A percentile compares a stretch with the other conserved stretches of the same genome.
Evolutionary conservation across 192 early-diverging fungal species (phyloP).

Genomic region (Powellomyces hirtus): DNA sequence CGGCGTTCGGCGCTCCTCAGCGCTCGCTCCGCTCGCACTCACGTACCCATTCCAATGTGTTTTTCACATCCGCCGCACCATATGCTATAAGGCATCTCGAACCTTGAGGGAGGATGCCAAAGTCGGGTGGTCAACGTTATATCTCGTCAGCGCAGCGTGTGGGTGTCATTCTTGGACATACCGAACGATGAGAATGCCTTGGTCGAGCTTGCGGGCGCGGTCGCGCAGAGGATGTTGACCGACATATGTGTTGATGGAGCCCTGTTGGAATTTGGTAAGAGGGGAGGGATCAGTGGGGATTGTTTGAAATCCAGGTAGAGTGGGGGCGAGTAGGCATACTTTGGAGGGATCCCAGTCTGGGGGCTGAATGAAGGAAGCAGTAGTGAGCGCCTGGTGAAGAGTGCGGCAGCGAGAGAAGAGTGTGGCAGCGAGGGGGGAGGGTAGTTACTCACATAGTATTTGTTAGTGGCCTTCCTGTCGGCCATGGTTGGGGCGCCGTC

Average conservation of each 20-base stretch:
- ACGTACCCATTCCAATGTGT: slow-evolving; percentile 77
- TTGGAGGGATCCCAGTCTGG: slow-evolving; percentile 92
- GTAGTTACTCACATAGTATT: slow-evolving; percentile 35
- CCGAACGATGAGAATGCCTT: slow-evolving; percentile 86
- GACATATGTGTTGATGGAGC: slow-evolving; percentile 80
- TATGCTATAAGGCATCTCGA: slow-evolving; percentile 88
- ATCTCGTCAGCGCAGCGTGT: neutral
- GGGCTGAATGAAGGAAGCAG: slow-evolving; percentile 42
- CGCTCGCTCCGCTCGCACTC: too few species aligned
- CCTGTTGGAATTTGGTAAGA: too few species aligned
- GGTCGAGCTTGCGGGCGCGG: slow-evolving; percentile 81
- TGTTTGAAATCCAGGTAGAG: neutral
- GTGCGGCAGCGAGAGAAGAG: too few species aligned
- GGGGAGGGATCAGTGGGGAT: neutral
- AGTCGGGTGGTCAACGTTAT: neutral
- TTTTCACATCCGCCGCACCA: slow-evolving; percentile 86
- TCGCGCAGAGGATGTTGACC: slow-evolving; percentile 87
- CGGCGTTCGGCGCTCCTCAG: too few species aligned
- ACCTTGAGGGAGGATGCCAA: slow-evolving; percentile 29
- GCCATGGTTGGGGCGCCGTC: slow-evolving; percentile 5
- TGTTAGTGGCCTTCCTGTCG: slow-evolving; percentile 49
- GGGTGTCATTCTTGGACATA: slow-evolving; percentile 16
- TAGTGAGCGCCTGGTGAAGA: too few species aligned
- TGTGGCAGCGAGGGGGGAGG: neutral
- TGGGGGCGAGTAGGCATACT: slow-evolving; percentile 39